Evolutionary conservation across 345 rosid genomes (phyloP).

Genomic region (Ricinus communis): DNA sequence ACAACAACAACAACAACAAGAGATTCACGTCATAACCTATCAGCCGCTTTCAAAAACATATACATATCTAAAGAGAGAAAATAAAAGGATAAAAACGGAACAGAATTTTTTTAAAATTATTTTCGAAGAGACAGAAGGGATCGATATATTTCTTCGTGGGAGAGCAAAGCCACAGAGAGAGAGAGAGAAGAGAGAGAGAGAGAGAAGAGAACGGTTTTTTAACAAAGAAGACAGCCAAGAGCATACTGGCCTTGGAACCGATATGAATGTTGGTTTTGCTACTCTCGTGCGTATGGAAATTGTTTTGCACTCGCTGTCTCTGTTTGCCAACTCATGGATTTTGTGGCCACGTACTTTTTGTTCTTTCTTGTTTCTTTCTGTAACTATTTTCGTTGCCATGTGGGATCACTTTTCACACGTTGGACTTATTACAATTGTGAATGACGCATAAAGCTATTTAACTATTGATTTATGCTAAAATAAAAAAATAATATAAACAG

Average conservation of each 20-base stretch:
- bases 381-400: neutral
- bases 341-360: conserved; percentile 12
- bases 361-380: conserved; percentile 14
- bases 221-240: conserved; percentile 33
- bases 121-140: conserved; percentile 21
- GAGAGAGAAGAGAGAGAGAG: neutral
- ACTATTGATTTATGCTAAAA: too few relatives aligned
- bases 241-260: conserved; percentile 23
- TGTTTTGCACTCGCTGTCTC: conserved; percentile 14
- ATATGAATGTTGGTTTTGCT: conserved; percentile 9
- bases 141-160: conserved; percentile 53
- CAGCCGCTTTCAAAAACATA: conserved; percentile 16
- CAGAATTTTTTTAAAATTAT: neutral
- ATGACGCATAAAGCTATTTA: too few relatives aligned
- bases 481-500: too few relatives aligned
- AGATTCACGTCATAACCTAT: conserved; percentile 15
- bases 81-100: conserved; percentile 8
- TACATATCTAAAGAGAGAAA: neutral
- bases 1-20: conserved; percentile 1
- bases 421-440: too few relatives aligned
- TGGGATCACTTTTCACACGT: neutral
- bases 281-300: conserved; percentile 6
- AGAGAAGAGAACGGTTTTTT: too few relatives aligned
- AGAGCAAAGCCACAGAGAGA: conserved; percentile 44
- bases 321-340: conserved; percentile 15